Conservation (phyloP, 306 rosid genomes). For the Dryas drummondii region DNA sequence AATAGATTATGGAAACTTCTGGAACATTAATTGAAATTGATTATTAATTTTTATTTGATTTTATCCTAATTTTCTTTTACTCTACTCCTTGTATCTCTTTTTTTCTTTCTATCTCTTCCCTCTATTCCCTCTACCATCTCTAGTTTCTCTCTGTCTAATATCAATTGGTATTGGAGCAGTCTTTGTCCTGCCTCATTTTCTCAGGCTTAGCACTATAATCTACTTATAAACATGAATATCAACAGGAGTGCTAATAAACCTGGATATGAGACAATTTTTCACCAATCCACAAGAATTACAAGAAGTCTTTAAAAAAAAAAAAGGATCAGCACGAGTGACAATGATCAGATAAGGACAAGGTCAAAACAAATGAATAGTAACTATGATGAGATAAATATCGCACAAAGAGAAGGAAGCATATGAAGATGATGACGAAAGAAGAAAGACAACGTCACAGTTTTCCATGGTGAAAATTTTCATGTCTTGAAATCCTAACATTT, state of each 20-base stretch:
- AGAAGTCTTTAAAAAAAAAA: too few relatives aligned
- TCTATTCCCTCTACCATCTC: background rate
- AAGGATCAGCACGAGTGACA: too few relatives aligned
- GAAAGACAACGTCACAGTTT: too few relatives aligned
- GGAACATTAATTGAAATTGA: background rate
- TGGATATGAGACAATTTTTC: background rate
- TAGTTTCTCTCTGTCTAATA: background rate
- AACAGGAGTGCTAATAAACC: background rate
- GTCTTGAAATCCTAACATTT: too few relatives aligned
- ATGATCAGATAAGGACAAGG: too few relatives aligned
- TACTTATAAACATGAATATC: background rate
- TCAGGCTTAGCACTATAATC: background rate
- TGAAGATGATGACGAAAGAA: too few relatives aligned
- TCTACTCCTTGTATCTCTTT: background rate
- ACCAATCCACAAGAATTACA: too few relatives aligned
- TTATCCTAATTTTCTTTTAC: background rate
- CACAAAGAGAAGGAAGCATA: too few relatives aligned
- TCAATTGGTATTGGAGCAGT: background rate
- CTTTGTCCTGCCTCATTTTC: background rate
- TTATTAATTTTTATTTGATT: background rate
- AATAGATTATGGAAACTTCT: background rate
- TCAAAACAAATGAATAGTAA: too few relatives aligned
- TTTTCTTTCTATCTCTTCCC: background rate
- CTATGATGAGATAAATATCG: too few relatives aligned
- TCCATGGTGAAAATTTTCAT: too few relatives aligned